phyloP scores from a whole-genome alignment of 2,329 filamentous ascomycete species.

The Laburnicola sp. region DNA sequence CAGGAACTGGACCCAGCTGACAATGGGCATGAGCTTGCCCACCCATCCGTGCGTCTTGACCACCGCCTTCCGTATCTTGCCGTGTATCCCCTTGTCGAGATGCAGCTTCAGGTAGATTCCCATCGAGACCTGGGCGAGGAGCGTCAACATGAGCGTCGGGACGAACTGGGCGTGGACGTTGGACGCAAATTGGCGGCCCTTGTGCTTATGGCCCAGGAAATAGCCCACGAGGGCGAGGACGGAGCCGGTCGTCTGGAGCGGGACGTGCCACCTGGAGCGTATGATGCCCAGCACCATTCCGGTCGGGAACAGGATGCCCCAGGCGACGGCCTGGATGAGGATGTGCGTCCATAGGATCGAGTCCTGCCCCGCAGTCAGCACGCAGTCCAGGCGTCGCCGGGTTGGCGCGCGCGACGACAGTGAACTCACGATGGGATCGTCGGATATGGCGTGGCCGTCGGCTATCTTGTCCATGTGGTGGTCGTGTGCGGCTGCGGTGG shows the following conservation, averaged over 20 bases:
- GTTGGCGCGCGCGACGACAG: constrained; percentile 16
- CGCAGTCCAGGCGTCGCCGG: no score
- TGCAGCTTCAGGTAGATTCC: constrained; percentile 90
- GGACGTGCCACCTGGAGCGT: constrained; percentile 92
- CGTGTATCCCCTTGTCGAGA: constrained; percentile 80
- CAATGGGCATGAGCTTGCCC: constrained; percentile 83
- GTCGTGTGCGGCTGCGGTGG: constrained; percentile 50
- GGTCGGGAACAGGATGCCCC: constrained; percentile 88
- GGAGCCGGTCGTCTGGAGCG: constrained; percentile 75
- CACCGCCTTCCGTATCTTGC: constrained; percentile 71
- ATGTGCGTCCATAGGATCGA: constrained; percentile 92
- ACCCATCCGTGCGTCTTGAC: constrained; percentile 76
- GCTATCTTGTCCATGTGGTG: constrained; percentile 46
- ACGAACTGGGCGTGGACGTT: constrained; percentile 86
- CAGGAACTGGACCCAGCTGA: constrained; percentile 90
- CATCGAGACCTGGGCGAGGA: constrained; percentile 74
- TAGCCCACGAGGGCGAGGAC: constrained; percentile 79
- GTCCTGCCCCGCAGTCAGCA: constrained; percentile 55
- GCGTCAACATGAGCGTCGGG: constrained; percentile 75
- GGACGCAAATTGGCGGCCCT: constrained; percentile 79
- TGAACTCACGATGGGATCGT: constrained; percentile 41
- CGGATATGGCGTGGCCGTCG: constrained; percentile 44
- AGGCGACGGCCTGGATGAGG: constrained; percentile 80
- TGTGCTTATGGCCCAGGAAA: constrained; percentile 88
- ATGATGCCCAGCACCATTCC: constrained; percentile 95